Conservation (phyloP, 306 rosid species). For the Rosa lucieae region DNA sequence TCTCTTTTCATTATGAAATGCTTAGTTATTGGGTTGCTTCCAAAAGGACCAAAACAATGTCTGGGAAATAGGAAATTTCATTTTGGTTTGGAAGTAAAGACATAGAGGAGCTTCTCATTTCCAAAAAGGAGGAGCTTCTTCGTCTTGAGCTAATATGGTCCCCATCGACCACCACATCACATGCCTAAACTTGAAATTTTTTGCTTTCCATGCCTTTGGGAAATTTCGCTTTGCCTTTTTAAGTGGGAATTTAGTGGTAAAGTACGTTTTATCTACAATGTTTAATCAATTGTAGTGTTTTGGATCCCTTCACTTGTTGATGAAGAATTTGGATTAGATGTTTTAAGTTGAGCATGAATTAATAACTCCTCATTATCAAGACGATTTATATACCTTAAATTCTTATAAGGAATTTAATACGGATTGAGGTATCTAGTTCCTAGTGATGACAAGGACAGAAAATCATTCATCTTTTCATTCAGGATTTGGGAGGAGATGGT, state of each 20-base stretch:
- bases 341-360: too few relatives aligned
- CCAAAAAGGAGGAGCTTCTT: not conserved
- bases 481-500: too few relatives aligned
- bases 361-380: too few relatives aligned
- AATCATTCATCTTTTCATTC: not conserved
- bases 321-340: not conserved
- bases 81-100: not conserved
- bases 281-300: not conserved
- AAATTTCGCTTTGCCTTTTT: slow-evolving; percentile 1
- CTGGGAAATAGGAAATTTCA: slow-evolving; percentile 8
- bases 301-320: not conserved
- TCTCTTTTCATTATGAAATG: not conserved
- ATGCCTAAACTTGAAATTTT: not conserved
- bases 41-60: slow-evolving; percentile 2
- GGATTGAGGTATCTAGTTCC: too few relatives aligned
- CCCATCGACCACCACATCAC: slow-evolving; percentile 1
- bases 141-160: not conserved
- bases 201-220: slow-evolving; percentile 1
- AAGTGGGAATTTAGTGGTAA: not conserved
- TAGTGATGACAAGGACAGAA: not conserved
- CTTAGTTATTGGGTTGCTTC: not conserved
- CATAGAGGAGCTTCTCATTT: not conserved
- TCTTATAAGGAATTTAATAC: too few relatives aligned
- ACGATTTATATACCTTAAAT: too few relatives aligned
- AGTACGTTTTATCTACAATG: not conserved